These are phyloP conservation scores for Solanum appendiculatum DNA, from an alignment of 257 asterid species.

Conservation along the genomic window DNA sequence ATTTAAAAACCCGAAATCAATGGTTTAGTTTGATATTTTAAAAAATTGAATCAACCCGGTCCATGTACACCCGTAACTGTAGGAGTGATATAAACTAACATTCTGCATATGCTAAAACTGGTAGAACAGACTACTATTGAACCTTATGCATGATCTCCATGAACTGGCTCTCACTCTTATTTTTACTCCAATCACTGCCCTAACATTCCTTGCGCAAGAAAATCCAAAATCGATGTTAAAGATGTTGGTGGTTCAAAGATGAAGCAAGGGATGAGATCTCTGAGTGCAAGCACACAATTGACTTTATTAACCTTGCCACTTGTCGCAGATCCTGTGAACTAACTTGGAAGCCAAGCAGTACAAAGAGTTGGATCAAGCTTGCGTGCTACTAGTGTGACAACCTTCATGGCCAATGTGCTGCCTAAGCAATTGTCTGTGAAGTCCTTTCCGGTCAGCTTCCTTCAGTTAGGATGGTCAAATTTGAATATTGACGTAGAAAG, in stretches of 20 bases:
- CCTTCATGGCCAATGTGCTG: conserved; percentile 24
- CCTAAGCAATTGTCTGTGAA: conserved; percentile 47
- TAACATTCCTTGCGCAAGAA: conserved; percentile 47
- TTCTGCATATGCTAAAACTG: background rate
- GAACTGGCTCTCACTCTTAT: background rate
- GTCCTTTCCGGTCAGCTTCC: conserved; percentile 54
- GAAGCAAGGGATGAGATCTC: conserved; percentile 24
- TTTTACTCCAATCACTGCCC: background rate
- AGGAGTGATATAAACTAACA: no score
- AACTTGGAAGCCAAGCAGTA: conserved; percentile 31
- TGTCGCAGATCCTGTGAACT: conserved; percentile 60
- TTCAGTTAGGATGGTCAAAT: conserved; percentile 9
- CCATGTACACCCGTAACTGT: no score
- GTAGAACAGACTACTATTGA: background rate
- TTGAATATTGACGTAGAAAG: background rate
- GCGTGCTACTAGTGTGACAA: conserved; percentile 55
- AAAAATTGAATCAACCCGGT: no score
- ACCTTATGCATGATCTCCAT: background rate
- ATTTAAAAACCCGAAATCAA: no score
- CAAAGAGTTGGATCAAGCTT: conserved; percentile 45
- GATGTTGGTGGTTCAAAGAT: conserved; percentile 61
- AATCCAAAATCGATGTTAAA: conserved; percentile 50
- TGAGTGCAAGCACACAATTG: no score
- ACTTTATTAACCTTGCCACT: background rate
- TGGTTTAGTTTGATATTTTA: no score